A percentile compares a stretch with the other conserved stretches of the same genome.
phyloP scores from a whole-genome alignment of 768 basidiomycete genomes.

The Candolleomyces aberdarensis region DNA sequence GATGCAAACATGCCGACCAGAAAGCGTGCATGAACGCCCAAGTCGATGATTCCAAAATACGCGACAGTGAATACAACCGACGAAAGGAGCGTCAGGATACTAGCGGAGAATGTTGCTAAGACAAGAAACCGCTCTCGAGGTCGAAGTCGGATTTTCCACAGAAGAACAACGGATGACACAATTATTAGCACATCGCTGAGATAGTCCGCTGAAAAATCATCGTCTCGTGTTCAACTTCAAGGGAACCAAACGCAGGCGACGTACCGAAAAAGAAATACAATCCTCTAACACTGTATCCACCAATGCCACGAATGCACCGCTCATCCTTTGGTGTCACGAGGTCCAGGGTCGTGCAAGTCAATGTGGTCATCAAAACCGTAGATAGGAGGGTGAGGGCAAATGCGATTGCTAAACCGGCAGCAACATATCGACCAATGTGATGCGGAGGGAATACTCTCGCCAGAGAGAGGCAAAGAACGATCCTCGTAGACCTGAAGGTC shows the following conservation, averaged over 20 bases:
- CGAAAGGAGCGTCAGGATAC: background rate
- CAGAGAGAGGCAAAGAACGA: background rate
- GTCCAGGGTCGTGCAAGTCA: background rate
- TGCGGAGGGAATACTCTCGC: background rate
- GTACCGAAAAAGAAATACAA: background rate
- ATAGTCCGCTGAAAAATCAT: background rate
- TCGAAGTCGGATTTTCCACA: background rate
- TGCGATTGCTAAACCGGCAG: background rate
- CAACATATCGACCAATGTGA: background rate
- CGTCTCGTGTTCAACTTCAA: too few relatives aligned
- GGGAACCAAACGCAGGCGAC: background rate
- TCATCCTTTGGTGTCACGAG: background rate
- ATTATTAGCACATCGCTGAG: background rate
- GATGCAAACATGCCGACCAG: background rate
- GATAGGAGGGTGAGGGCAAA: background rate
- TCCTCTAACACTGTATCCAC: background rate
- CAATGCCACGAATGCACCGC: background rate
- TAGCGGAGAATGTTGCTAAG: background rate
- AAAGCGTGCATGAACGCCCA: background rate
- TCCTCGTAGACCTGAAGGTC: background rate
- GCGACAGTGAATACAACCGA: background rate
- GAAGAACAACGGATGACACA: background rate
- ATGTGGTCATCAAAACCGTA: background rate
- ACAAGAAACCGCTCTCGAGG: background rate
- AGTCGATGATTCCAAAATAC: background rate